Evolutionary conservation across 2,329 filamentous ascomycete species (phyloP).

Genomic region (Neonectria sp.): DNA sequence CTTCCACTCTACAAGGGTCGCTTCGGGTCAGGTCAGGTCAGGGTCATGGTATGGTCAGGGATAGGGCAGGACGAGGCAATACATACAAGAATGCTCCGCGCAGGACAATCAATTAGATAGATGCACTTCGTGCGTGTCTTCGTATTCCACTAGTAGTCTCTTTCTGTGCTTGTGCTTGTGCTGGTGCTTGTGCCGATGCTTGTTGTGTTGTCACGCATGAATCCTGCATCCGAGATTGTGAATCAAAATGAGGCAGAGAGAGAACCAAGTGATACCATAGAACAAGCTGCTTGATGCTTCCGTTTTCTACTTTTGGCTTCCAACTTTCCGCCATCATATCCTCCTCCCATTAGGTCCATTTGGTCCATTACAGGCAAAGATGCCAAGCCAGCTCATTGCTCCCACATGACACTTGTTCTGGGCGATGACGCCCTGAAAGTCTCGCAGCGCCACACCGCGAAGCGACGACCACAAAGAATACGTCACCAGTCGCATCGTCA

Average conservation of each 20-base stretch:
- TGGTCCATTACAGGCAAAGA: background rate
- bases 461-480: constrained; percentile 26
- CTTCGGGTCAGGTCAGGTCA: constrained; percentile 1
- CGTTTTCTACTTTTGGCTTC: constrained; percentile 25
- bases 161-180: background rate
- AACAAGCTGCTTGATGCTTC: constrained; percentile 2
- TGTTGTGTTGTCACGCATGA: background rate
- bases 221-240: background rate
- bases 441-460: constrained; percentile 37
- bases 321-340: background rate
- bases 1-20: background rate
- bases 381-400: background rate
- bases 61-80: constrained; percentile 17
- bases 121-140: no score
- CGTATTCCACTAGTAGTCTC: background rate
- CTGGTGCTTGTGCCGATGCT: background rate
- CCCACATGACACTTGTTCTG: background rate
- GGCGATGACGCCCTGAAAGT: constrained; percentile 8
- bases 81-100: constrained; percentile 3
- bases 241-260: background rate
- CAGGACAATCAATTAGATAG: background rate
- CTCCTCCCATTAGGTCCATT: background rate
- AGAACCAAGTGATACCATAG: background rate
- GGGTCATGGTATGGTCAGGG: constrained; percentile 31
- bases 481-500: constrained; percentile 46